Conservation (phyloP, 2,329 filamentous ascomycete species). For the Mycosphaerelloides madeirae region DNA sequence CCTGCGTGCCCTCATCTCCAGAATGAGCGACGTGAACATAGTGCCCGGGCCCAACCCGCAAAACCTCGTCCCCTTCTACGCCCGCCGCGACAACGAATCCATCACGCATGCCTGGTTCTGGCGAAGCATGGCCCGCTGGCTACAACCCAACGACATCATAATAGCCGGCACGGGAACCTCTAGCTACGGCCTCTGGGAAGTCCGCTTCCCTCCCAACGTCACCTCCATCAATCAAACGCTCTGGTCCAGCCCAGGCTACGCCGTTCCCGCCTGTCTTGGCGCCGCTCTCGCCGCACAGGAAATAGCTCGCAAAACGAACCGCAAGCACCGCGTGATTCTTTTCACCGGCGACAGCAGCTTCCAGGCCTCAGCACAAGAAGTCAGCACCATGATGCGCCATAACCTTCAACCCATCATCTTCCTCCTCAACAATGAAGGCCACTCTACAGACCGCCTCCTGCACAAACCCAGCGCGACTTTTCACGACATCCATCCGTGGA, state of each 20-base stretch:
- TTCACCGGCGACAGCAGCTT: constrained; percentile 54
- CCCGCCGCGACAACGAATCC: constrained; percentile 32
- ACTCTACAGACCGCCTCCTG: not conserved
- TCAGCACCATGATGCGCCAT: constrained; percentile 56
- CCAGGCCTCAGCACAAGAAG: constrained; percentile 62
- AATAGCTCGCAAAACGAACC: constrained; percentile 9
- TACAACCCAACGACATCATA: constrained; percentile 68
- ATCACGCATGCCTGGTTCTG: constrained; percentile 44
- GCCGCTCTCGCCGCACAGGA: constrained; percentile 73
- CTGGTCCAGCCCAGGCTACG: constrained; percentile 64
- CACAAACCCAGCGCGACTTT: not conserved
- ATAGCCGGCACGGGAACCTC: constrained; percentile 84
- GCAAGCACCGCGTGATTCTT: constrained; percentile 2
- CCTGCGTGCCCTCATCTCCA: constrained; percentile 24
- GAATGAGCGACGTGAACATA: constrained; percentile 44
- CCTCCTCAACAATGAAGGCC: constrained; percentile 24
- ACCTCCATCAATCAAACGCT: constrained; percentile 75
- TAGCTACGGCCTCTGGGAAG: constrained; percentile 85
- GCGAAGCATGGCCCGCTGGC: constrained; percentile 38
- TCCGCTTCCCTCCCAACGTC: constrained; percentile 69
- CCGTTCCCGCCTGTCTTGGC: constrained; percentile 58
- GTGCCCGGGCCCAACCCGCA: constrained; percentile 1
- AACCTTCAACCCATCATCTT: constrained; percentile 37
- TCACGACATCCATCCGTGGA: not conserved
- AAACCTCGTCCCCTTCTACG: constrained; percentile 14